Evolutionary conservation across 805 yeast genomes (phyloP), one percentile per base, ranked within the genome.

Genomic region (Metschnikowia santaceciliae): DNA sequence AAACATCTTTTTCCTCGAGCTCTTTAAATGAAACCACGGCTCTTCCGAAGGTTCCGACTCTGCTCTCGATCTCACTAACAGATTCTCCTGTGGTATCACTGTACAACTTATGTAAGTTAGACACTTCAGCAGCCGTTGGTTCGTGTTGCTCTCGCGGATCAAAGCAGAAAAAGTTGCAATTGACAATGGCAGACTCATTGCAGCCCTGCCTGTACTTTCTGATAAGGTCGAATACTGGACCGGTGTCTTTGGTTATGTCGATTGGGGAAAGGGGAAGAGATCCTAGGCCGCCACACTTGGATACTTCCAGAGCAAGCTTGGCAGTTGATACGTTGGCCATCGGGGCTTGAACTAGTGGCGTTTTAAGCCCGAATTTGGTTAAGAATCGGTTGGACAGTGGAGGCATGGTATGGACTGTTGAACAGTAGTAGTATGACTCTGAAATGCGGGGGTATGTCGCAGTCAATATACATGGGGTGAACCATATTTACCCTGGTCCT

Each of bases 261-360:
- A 66, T 49, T 32, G 68, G 61, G 0, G 75, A 72, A 37, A 72
- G 62, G 1, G 76, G 75, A 3, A 81, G 51, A 0, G 83, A 75
- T 0, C 83, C 86, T n/a, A 81, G 46, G 1, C 76, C 82, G 0
- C 85, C 85, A 6, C 57, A 55, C 8, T 63, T 61, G 3, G 73
- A 61, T 1, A 77, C 72, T 1, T 67, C 68, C 1, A 76, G 69
- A 0, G 82, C 82, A 50, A 80, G 56, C 32, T 64, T 61, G 1
- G 72, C 65, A 0, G 80, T 77, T 13, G 78, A 67, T 2, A 79
- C 71, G 0, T 84, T 84, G 1, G 85, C 84, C 85, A 81, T 81
- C 19, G 86, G 85, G 0, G 85, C 73, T 58, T 79, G 84, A 34
- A 81, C 64, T 3, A 81, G 64, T 3, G 81, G 83, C 48, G 60